phyloP scores from a whole-genome alignment of 306 rosid species.

The Quercus agrifolia region DNA sequence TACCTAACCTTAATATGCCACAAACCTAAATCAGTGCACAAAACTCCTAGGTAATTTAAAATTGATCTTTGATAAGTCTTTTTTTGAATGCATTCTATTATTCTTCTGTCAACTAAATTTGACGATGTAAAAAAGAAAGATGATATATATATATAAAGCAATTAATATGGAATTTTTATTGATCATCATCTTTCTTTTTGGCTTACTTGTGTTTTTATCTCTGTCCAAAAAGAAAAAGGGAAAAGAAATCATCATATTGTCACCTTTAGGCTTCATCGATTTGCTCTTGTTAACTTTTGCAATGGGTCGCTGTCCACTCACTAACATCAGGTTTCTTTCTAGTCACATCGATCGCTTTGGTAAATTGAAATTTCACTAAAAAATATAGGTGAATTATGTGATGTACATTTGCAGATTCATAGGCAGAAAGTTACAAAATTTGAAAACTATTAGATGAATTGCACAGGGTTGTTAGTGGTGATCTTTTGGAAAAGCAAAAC shows the following conservation, averaged over 20 bases:
- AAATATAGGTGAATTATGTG: neutral
- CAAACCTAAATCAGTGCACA: too few species aligned
- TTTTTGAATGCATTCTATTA: too few species aligned
- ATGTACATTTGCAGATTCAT: neutral
- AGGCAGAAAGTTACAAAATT: neutral
- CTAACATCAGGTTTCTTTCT: neutral
- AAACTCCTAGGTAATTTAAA: too few species aligned
- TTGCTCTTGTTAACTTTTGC: neutral
- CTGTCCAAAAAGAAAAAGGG: neutral
- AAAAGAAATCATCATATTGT: neutral
- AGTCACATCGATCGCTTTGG: neutral
- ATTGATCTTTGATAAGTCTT: too few species aligned
- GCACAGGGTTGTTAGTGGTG: slow-evolving; percentile 5
- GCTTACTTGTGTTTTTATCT: neutral
- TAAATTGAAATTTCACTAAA: neutral
- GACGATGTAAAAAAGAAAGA: too few species aligned
- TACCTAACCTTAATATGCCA: too few species aligned
- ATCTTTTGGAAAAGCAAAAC: slow-evolving; percentile 15
- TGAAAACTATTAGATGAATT: neutral
- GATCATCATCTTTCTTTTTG: neutral
- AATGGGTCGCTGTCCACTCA: neutral
- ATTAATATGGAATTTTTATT: neutral
- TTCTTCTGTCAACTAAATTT: too few species aligned
- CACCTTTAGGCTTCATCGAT: neutral
- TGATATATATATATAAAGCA: neutral